Base-by-base conservation (phyloP, 495 filamentous ascomycete genomes). In the Entonaema liquescens region DNA sequence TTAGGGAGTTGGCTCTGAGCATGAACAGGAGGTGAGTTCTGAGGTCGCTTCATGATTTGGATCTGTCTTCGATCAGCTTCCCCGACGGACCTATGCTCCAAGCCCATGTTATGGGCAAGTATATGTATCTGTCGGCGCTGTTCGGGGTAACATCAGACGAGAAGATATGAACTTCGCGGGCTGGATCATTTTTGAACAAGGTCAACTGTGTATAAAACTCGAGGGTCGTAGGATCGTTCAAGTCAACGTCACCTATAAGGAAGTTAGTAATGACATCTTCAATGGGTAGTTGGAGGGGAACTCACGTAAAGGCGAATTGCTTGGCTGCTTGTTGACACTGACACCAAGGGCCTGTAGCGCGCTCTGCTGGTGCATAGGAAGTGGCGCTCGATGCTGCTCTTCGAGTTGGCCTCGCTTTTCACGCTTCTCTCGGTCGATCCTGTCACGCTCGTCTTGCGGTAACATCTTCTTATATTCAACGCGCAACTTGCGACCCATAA, bases 401-500 rank as follows among this genome's bases (percentile, higher is more conserved):
- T 98, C 94, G 42, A 99, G 84, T 79, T 99, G 95, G 50, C 95
- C 95, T 68, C 95, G 90, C 76, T 95, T 92, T 83, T 98, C 95
- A 47, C 95, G 87, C 88, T 99, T 99, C 81, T 98, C 95, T 28
- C 95, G 86, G 77, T 99, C 95, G 67, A 99, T 99, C 21, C 96
- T 89, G 77, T 99, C 95, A 56, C 95, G 89, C 78, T 99, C 95
- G 59, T 94, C 91, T 53, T 94, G 84, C 11, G 95, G 95, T 21
- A 99, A 87, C 95, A 99, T 99, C 84, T 98, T 99, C 85, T 99
- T 99, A 81, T 98, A 99, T 77, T 99, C 95, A 12, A 99, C 95
- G 38, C 95, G 86, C 74, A 99, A 82, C 79, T 98, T 98, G 47
- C 95, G 85, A 19, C 95, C 95, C 77, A 97, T 93, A 15, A 99